Evolutionary conservation across 495 filamentous ascomycete genomes (phyloP).

Genomic region (Xylaria scruposa): DNA sequence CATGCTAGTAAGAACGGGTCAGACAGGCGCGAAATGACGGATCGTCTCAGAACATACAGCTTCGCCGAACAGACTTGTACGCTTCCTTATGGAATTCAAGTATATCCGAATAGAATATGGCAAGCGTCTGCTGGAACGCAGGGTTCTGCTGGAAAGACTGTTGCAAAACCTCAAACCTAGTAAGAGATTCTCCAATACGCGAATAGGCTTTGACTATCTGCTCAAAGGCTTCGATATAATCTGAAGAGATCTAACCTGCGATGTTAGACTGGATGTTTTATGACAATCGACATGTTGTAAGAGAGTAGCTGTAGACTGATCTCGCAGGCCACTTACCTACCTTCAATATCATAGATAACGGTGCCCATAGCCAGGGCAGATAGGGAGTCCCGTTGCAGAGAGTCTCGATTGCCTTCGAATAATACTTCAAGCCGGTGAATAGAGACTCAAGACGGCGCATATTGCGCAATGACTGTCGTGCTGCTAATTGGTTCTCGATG

Average conservation of each 20-base stretch:
- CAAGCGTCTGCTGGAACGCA: conserved; percentile 48
- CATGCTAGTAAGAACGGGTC: conserved; percentile 40
- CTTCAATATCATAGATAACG: conserved; percentile 51
- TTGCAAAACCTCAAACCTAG: conserved; percentile 45
- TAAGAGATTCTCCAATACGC: conserved; percentile 47
- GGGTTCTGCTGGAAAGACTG: conserved; percentile 38
- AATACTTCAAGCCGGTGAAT: conserved; percentile 47
- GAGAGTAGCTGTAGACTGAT: background rate
- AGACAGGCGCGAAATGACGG: background rate
- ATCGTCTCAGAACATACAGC: conserved; percentile 37
- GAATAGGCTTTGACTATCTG: conserved; percentile 49
- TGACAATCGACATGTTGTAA: background rate
- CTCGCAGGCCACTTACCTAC: conserved; percentile 24
- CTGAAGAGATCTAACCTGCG: conserved; percentile 38
- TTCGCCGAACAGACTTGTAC: conserved; percentile 52
- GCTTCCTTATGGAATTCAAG: conserved; percentile 53
- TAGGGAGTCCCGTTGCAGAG: conserved; percentile 55
- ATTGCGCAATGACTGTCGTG: conserved; percentile 44
- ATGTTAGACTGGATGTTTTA: background rate
- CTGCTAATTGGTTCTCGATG: conserved; percentile 48
- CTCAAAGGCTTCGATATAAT: conserved; percentile 48
- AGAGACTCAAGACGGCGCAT: conserved; percentile 50
- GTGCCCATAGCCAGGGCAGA: conserved; percentile 57
- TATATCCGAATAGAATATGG: conserved; percentile 52
- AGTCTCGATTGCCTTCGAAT: conserved; percentile 48